Evolutionary conservation across 176 grass and related monocot species (phyloP).

Genomic region (Elymus sibiricus): DNA sequence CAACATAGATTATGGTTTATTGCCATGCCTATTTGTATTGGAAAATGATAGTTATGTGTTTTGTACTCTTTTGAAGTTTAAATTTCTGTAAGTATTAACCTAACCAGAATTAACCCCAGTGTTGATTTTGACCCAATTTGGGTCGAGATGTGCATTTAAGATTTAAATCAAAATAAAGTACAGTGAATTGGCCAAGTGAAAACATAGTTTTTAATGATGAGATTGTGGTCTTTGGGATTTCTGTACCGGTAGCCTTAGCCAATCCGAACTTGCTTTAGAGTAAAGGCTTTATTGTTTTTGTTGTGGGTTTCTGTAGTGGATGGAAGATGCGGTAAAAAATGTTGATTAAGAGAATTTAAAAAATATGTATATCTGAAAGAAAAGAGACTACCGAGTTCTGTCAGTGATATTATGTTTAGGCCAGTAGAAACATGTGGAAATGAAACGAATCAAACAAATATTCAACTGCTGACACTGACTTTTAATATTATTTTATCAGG

Average conservation of each 20-base stretch:
- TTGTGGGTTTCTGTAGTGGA: background rate
- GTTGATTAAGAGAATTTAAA: background rate
- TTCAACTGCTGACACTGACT: background rate
- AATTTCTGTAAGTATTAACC: background rate
- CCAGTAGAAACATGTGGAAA: background rate
- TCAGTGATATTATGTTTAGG: background rate
- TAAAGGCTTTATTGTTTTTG: background rate
- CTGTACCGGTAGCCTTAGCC: background rate
- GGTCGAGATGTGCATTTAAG: background rate
- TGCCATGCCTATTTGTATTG: background rate
- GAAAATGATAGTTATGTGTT: background rate
- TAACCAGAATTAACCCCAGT: background rate
- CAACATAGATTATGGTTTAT: constrained; percentile 1
- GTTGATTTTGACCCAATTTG: background rate
- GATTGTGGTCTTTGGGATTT: background rate
- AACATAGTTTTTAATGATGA: background rate
- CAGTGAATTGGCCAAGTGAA: background rate
- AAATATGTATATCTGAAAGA: background rate
- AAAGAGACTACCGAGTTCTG: background rate
- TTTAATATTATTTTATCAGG: background rate
- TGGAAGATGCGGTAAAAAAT: background rate
- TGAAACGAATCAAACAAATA: background rate
- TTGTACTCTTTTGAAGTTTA: background rate
- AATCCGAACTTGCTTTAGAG: background rate
- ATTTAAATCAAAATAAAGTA: background rate